These are phyloP conservation scores for Pseudocercospora macadamiae DNA, from an alignment of 2,329 filamentous ascomycete genomes.

Conservation along the genomic window DNA sequence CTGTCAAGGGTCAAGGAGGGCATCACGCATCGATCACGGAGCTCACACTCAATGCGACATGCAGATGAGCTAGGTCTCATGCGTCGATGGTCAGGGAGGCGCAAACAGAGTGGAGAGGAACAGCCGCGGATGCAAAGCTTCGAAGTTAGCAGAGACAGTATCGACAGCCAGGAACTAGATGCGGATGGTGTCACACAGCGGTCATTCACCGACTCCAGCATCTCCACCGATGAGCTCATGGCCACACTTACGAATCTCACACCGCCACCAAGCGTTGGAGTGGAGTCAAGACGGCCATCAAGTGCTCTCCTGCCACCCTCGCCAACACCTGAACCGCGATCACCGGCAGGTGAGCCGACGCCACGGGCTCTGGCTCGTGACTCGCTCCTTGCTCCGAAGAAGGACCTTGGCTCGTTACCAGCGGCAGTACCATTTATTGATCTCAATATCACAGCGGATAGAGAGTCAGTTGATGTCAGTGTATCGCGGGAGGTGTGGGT, in stretches of 20 bases:
- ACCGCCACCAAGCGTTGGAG: slow-evolving; percentile 13
- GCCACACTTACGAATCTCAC: slow-evolving; percentile 17
- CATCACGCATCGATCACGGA: slow-evolving; percentile 34
- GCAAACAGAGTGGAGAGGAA: slow-evolving; percentile 28
- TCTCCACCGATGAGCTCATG: slow-evolving; percentile 30
- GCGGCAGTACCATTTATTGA: slow-evolving; percentile 32
- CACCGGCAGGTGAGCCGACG: slow-evolving; percentile 24
- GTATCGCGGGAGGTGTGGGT: slow-evolving; percentile 34
- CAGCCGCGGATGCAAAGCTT: slow-evolving; percentile 34
- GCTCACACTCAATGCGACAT: slow-evolving; percentile 28
- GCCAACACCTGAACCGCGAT: slow-evolving; percentile 6
- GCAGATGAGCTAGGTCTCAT: slow-evolving; percentile 35
- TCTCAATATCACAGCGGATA: slow-evolving; percentile 29
- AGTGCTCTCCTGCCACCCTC: slow-evolving; percentile 19
- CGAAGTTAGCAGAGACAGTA: slow-evolving; percentile 33
- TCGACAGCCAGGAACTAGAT: slow-evolving; percentile 26
- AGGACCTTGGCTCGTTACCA: background rate
- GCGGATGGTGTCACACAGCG: slow-evolving; percentile 19
- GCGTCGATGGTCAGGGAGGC: slow-evolving; percentile 35
- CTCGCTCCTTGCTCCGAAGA: background rate
- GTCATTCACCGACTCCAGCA: slow-evolving; percentile 34
- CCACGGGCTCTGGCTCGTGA: slow-evolving; percentile 21
- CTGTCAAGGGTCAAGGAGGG: slow-evolving; percentile 41
- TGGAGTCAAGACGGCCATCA: slow-evolving; percentile 14
- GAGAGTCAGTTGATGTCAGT: slow-evolving; percentile 30